A percentile compares a stretch with the other conserved stretches of the same genome.
These are phyloP conservation scores for Heliamphora exappendiculata DNA, from an alignment of 148 eudicot genomes.

Conservation along the genomic window DNA sequence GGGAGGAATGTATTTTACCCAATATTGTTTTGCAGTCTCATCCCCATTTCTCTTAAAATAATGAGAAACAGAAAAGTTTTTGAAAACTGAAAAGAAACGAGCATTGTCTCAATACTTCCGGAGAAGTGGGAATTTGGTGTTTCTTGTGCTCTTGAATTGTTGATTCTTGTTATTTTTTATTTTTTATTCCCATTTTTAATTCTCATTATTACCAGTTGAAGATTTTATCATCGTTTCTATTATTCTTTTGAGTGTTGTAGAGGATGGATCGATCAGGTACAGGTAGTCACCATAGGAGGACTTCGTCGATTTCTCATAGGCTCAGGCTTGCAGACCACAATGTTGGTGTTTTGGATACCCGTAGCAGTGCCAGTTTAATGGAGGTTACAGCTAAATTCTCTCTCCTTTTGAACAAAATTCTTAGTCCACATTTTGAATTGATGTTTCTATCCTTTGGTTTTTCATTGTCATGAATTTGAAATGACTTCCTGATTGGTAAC, in stretches of 20 bases:
- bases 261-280: slow-evolving; percentile 61
- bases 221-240: neutral
- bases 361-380: slow-evolving; percentile 64
- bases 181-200: neutral
- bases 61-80: neutral
- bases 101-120: neutral
- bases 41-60: neutral
- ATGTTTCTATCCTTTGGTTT: neutral
- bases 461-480: too few species aligned
- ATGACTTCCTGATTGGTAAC: too few species aligned
- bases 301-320: slow-evolving; percentile 46
- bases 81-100: neutral
- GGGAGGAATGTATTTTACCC: too few species aligned
- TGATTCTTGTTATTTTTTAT: neutral
- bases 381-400: slow-evolving; percentile 43
- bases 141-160: slow-evolving; percentile 9
- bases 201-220: too few species aligned
- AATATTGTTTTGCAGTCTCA: neutral
- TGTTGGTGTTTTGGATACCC: slow-evolving; percentile 44
- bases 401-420: neutral
- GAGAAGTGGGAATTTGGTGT: neutral
- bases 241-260: slow-evolving; percentile 26
- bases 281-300: slow-evolving; percentile 43
- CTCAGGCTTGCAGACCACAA: slow-evolving; percentile 32
- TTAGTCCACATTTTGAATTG: neutral